Percentiles rank a stretch among this genome's conserved stretches.
phyloP scores from a whole-genome alignment of 2,329 filamentous ascomycete species.

The Teratosphaeria gauchensis region DNA sequence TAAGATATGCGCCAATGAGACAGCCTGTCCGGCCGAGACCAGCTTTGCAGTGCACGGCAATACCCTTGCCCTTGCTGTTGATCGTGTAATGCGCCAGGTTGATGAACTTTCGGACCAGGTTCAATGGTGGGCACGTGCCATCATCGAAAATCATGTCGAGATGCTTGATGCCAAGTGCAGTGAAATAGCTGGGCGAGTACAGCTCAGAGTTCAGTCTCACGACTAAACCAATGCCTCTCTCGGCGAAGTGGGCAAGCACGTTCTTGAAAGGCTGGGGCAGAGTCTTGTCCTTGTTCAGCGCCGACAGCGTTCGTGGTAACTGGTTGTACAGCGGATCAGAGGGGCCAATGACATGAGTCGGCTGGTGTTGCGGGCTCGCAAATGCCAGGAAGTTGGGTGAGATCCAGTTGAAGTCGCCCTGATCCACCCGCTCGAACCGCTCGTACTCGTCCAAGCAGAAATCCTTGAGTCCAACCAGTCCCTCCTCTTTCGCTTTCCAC shows the following conservation, averaged over 20 bases:
- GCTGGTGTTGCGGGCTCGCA: slow-evolving; percentile 80
- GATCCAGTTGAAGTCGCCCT: slow-evolving; percentile 99
- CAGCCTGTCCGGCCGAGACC: slow-evolving; percentile 92
- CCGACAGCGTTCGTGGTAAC: slow-evolving; percentile 66
- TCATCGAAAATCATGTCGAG: slow-evolving; percentile 99
- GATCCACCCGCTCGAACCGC: slow-evolving; percentile 86
- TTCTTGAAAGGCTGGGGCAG: slow-evolving; percentile 91
- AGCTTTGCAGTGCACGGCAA: slow-evolving; percentile 97
- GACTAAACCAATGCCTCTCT: slow-evolving; percentile 82
- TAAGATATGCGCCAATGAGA: slow-evolving; percentile 92
- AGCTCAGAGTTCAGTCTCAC: slow-evolving; percentile 92
- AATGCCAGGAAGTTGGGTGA: slow-evolving; percentile 93
- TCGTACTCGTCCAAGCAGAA: slow-evolving; percentile 98
- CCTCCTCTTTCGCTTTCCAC: slow-evolving; percentile 97
- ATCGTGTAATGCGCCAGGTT: slow-evolving; percentile 92
- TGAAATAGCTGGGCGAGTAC: slow-evolving; percentile 96
- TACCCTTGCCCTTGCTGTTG: slow-evolving; percentile 70
- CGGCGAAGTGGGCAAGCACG: slow-evolving; percentile 78
- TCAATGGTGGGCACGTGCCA: slow-evolving; percentile 83
- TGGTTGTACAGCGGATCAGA: slow-evolving; percentile 63
- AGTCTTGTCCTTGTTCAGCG: slow-evolving; percentile 55
- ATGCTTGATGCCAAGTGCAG: slow-evolving; percentile 86
- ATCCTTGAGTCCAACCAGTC: slow-evolving; percentile 79
- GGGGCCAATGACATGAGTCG: slow-evolving; percentile 61
- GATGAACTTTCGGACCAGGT: slow-evolving; percentile 89